A percentile compares a stretch with the other conserved stretches of the same genome.
Conservation (phyloP, 2,329 filamentous ascomycete species). For the Parafenestella ontariensis region DNA sequence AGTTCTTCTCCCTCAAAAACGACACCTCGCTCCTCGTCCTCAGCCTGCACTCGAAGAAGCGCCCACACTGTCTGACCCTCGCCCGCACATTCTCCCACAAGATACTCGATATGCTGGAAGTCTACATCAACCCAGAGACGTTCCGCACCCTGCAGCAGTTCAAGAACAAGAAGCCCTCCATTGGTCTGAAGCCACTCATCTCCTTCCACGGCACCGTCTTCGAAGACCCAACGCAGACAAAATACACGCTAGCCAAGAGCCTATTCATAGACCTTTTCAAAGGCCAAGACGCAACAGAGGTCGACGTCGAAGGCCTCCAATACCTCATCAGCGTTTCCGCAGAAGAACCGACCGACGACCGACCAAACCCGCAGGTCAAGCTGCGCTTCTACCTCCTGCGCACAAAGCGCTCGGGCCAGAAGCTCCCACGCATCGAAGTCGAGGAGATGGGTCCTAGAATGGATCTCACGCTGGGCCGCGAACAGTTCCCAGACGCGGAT, state of each 20-base stretch:
- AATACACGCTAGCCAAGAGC: conserved; percentile 86
- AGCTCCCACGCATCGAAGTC: conserved; percentile 86
- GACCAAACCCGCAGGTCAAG: conserved; percentile 59
- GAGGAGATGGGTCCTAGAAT: conserved; percentile 96
- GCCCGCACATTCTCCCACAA: conserved; percentile 84
- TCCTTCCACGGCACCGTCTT: conserved; percentile 90
- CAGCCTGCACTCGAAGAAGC: conserved; percentile 87
- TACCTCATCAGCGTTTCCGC: conserved; percentile 85
- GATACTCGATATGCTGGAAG: conserved; percentile 92
- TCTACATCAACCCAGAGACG: conserved; percentile 78
- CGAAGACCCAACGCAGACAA: conserved; percentile 78
- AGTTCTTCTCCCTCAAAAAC: conserved; percentile 98
- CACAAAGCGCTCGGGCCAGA: conserved; percentile 86
- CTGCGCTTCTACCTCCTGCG: conserved; percentile 84
- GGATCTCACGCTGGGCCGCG: conserved; percentile 85
- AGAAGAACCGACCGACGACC: conserved; percentile 59
- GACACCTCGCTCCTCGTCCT: conserved; percentile 87
- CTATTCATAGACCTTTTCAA: conserved; percentile 91
- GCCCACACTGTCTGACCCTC: conserved; percentile 88
- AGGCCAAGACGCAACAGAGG: conserved; percentile 77
- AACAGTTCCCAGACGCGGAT: conserved; percentile 77
- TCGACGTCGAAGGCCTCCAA: conserved; percentile 94
- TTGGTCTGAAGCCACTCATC: conserved; percentile 88
- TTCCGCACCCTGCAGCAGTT: conserved; percentile 77
- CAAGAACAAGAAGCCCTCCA: conserved; percentile 67